phyloP scores from a whole-genome alignment of 345 rosid species.

The Alliaria petiolata region DNA sequence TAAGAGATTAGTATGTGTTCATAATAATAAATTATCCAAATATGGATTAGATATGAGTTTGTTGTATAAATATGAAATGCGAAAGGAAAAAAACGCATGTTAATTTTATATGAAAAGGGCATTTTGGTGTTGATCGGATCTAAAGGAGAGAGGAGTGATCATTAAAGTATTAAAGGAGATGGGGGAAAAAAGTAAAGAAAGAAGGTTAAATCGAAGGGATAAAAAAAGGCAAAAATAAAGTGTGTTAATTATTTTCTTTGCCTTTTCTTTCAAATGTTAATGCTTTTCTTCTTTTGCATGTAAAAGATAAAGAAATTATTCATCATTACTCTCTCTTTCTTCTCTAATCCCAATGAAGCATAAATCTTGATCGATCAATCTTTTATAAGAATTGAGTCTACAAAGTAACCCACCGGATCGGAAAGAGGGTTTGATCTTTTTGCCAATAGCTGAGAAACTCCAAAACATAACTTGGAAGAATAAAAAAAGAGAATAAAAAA shows the following conservation, averaged over 20 bases:
- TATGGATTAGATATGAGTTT: slow-evolving; percentile 9
- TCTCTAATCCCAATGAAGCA: slow-evolving; percentile 39
- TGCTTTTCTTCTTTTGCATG: slow-evolving; percentile 37
- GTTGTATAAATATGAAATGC: slow-evolving; percentile 8
- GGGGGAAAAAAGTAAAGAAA: slow-evolving; percentile 20
- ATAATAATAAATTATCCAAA: neutral
- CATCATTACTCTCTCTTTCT: slow-evolving; percentile 32
- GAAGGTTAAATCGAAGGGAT: slow-evolving; percentile 28
- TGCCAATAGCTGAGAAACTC: neutral
- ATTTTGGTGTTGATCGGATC: slow-evolving; percentile 34
- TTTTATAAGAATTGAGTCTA: slow-evolving; percentile 15
- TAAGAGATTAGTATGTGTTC: neutral
- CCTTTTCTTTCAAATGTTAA: slow-evolving; percentile 23
- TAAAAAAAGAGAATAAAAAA: no score
- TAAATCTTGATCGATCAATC: slow-evolving; percentile 31
- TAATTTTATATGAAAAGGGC: slow-evolving; percentile 24
- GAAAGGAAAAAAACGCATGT: slow-evolving; percentile 9
- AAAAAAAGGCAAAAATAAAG: slow-evolving; percentile 10
- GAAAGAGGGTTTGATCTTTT: slow-evolving; percentile 24
- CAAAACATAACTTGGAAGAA: neutral
- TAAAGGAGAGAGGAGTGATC: slow-evolving; percentile 24
- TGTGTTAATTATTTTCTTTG: slow-evolving; percentile 18
- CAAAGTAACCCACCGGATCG: slow-evolving; percentile 21
- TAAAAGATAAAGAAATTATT: slow-evolving; percentile 29
- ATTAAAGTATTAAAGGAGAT: slow-evolving; percentile 36